Conservation (phyloP, 2,329 filamentous ascomycete species). For the Diaporthe sp. region DNA sequence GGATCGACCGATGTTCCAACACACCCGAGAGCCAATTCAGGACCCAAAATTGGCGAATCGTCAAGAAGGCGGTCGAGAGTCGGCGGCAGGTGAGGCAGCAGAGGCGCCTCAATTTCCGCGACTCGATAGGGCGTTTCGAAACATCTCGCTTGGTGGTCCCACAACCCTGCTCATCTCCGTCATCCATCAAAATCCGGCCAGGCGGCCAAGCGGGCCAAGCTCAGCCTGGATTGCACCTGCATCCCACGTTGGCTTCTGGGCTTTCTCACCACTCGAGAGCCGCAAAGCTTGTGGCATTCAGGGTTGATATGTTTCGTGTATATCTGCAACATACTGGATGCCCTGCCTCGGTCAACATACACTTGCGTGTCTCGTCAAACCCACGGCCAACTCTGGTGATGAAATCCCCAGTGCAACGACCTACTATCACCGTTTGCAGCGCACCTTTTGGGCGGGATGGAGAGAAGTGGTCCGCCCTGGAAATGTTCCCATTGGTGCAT, state of each 20-base stretch:
- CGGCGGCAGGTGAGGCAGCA: constrained; percentile 29
- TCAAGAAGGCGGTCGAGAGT: neutral
- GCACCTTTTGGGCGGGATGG: neutral
- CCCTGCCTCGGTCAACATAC: no score
- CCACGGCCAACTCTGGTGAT: neutral
- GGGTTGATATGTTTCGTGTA: neutral
- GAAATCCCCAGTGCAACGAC: neutral
- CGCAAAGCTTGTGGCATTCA: constrained; percentile 15
- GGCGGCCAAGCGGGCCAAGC: constrained; percentile 8
- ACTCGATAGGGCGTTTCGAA: constrained; percentile 38
- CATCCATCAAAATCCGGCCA: constrained; percentile 3
- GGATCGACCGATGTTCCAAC: constrained; percentile 18
- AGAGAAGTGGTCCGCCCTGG: constrained; percentile 1
- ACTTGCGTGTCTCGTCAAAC: neutral
- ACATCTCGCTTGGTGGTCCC: constrained; percentile 39
- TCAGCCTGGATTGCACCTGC: neutral
- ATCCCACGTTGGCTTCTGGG: neutral
- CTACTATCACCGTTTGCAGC: neutral
- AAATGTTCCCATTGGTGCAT: constrained; percentile 42
- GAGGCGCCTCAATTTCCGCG: constrained; percentile 29
- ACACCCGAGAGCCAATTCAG: neutral
- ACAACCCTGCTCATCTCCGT: constrained; percentile 40
- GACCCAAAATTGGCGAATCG: neutral
- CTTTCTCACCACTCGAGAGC: neutral
- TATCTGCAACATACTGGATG: neutral